A percentile compares a stretch with the other conserved stretches of the same genome.
phyloP scores from a whole-genome alignment of 78 protist species.

The Mastigamoeba balamuthi region DNA sequence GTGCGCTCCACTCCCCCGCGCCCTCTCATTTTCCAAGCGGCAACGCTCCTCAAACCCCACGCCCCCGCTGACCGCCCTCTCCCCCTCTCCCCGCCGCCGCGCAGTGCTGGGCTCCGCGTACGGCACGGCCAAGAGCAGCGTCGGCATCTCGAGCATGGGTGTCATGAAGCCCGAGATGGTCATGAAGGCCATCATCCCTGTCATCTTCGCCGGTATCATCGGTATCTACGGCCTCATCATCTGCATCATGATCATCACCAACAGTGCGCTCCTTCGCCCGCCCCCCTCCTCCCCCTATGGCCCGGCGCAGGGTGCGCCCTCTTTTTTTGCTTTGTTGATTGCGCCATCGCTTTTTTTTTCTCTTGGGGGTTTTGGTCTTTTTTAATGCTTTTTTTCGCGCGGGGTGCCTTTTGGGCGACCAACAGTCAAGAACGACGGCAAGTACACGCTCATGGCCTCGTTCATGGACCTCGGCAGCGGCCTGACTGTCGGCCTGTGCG shows the following conservation, averaged over 20 bases:
- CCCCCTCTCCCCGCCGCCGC: not conserved
- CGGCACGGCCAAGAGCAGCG: constrained; percentile 98
- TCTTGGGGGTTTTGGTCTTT: too few species aligned
- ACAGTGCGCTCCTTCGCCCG: not conserved
- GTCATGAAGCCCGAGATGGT: constrained; percentile 89
- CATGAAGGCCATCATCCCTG: constrained; percentile 81
- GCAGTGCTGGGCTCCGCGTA: constrained; percentile 98
- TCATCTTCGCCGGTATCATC: constrained; percentile 98
- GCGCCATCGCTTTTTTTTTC: too few species aligned
- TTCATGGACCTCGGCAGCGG: constrained; percentile 89
- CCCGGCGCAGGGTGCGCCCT: not conserved
- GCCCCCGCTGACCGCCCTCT: not conserved
- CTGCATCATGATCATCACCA: constrained; percentile 77
- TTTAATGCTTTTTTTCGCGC: too few species aligned
- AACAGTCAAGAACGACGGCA: not conserved
- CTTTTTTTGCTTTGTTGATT: too few species aligned
- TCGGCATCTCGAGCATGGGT: constrained; percentile 94
- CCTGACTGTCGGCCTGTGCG: constrained; percentile 88
- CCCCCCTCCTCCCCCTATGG: not conserved
- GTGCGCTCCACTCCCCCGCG: constrained; percentile 2
- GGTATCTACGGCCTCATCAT: constrained; percentile 99
- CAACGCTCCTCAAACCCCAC: not conserved
- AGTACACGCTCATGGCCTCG: constrained; percentile 38
- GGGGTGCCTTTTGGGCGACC: too few species aligned
- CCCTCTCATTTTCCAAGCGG: not conserved